Base-by-base conservation (phyloP, 2,329 filamentous ascomycete genomes). In the Ophiostoma perfectum region DNA sequence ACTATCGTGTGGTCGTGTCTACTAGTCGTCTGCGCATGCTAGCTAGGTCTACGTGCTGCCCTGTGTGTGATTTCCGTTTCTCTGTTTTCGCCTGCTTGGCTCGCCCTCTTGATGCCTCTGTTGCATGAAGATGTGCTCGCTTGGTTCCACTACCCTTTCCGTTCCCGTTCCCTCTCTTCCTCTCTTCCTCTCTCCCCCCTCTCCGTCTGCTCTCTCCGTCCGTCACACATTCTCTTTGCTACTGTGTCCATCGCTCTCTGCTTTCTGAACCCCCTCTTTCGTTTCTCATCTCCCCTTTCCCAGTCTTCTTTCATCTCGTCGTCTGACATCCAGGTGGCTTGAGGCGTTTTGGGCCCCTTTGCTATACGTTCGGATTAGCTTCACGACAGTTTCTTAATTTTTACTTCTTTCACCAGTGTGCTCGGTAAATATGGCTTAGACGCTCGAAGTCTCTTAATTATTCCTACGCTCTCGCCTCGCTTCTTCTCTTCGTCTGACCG, bases 301-400 rank as follows among this genome's bases (percentile, higher is more conserved):
- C 55, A 41, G n/a, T 62, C 64, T 63, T 27, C 66, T 68, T 66
- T 38, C 52, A 60, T 66, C 18, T 65, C 47, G 18, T 44, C 49
- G 52, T 62, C 65, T 64, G 49, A 45, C n/a, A 64, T 49, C 41
- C 27, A 27, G 27, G 52, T 67, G 64, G 47, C 38, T 45, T 64
- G 55, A 49, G 52, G 68, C 39, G 47, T 52, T 64, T 55, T 66
- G 49, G 41, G 27, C 66, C 60, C 66, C 65, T 16, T 64, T 36
- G 67, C 74, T 72, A 73, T 70, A 74, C 55, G 12, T 41, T 74
- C 75, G 71, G 72, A 69, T 66, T 66, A 66, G 63, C 70, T 63
- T 71, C 69, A 69, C 69, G 68, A 66, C 62, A 18, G 16, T 14
- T 65, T 55, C 44, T 27, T 65, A 16, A 41, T n/a, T 38, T 49